Conservation (phyloP, 345 rosid genomes). For the Syzygium aqueum region DNA sequence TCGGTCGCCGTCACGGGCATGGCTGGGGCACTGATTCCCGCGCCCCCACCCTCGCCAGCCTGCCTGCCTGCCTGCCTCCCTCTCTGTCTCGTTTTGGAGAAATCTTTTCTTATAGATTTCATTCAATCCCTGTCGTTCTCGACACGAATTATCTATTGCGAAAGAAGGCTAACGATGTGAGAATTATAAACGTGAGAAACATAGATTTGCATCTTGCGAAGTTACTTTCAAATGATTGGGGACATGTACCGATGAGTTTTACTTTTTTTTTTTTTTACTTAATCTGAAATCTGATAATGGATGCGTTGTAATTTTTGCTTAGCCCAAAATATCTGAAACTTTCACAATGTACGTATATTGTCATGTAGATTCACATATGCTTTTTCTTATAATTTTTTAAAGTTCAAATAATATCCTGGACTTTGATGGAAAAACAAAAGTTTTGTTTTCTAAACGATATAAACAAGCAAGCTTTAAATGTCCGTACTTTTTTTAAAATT, state of each 20-base stretch:
- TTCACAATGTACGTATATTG: background rate
- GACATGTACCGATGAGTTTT: background rate
- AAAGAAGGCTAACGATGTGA: background rate
- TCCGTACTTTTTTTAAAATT: background rate
- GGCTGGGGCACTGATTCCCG: background rate
- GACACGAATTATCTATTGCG: background rate
- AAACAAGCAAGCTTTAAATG: background rate
- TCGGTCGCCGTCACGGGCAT: background rate
- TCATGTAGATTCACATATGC: background rate
- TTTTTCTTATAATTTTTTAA: background rate
- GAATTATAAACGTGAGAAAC: background rate
- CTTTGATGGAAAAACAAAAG: fast-evolving
- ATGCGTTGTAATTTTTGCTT: background rate
- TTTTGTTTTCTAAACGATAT: background rate
- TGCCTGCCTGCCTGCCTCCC: background rate
- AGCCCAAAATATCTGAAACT: background rate
- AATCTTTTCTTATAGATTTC: background rate
- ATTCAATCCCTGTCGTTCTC: background rate
- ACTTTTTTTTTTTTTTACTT: background rate
- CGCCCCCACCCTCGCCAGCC: background rate
- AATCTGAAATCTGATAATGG: background rate
- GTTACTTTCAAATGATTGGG: background rate
- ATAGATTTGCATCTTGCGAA: too few relatives aligned
- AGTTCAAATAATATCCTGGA: fast-evolving
- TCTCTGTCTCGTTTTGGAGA: background rate